These are phyloP conservation scores for Ascobolus immersus DNA, from an alignment of 495 filamentous ascomycete species.

Conservation along the genomic window DNA sequence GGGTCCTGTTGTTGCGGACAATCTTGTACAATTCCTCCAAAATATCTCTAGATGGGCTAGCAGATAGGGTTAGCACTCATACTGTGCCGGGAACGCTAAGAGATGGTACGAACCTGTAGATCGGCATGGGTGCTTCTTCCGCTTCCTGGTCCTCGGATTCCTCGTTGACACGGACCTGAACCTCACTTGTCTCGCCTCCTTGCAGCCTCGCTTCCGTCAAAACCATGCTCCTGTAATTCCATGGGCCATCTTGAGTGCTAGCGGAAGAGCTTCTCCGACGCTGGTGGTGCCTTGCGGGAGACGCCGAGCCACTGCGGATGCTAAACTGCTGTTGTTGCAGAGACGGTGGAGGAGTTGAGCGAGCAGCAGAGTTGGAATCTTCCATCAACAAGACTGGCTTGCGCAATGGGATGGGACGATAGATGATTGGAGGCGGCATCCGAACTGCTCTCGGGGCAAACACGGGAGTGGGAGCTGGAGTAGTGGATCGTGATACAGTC, in stretches of 20 bases:
- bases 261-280: too few relatives aligned
- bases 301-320: too few relatives aligned
- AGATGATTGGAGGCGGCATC: neutral
- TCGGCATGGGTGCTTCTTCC: constrained; percentile 7
- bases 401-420: neutral
- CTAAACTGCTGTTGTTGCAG: too few relatives aligned
- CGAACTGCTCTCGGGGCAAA: neutral
- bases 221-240: constrained; percentile 6
- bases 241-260: too few relatives aligned
- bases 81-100: too few relatives aligned
- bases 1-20: constrained; percentile 9
- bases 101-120: constrained; percentile 6
- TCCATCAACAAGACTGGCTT: too few relatives aligned
- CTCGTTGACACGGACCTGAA: constrained; percentile 5
- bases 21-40: constrained; percentile 14
- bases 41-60: constrained; percentile 11
- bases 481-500: too few relatives aligned
- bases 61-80: neutral
- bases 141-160: constrained; percentile 1
- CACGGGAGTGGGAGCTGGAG: neutral
- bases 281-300: too few relatives aligned
- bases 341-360: too few relatives aligned
- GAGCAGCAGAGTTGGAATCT: too few relatives aligned
- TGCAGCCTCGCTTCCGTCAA: constrained; percentile 4
- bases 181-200: constrained; percentile 6